Conservation (phyloP, 768 basidiomycete species). For the Podaxis sp. region DNA sequence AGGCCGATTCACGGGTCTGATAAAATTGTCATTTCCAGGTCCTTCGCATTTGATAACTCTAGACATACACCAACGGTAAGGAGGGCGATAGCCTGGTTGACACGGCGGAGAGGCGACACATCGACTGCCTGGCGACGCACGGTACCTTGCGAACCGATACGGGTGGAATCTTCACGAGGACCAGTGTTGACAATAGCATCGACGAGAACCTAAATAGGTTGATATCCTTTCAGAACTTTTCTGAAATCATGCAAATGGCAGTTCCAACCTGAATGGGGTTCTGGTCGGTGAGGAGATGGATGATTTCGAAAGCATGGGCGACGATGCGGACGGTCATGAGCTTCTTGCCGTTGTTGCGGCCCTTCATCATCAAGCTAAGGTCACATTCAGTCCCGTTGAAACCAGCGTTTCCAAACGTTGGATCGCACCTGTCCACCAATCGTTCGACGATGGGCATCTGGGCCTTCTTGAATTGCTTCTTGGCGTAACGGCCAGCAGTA, state of each 20-base stretch:
- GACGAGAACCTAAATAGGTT: conserved; percentile 69
- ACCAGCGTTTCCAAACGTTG: background rate
- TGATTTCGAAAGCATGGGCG: conserved; percentile 98
- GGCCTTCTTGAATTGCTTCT: conserved; percentile 99
- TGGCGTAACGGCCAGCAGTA: conserved; percentile 98
- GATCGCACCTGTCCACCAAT: conserved; percentile 87
- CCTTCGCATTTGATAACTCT: background rate
- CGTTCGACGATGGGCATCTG: conserved; percentile 99
- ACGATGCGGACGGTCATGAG: conserved; percentile 98
- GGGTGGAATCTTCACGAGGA: conserved; percentile 98
- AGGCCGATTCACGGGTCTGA: conserved; percentile 98
- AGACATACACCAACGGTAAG: conserved; percentile 92
- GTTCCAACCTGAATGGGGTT: conserved; percentile 93
- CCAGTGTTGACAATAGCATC: conserved; percentile 99
- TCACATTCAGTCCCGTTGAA: conserved; percentile 3
- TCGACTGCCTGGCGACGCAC: conserved; percentile 99
- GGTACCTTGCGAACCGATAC: conserved; percentile 99
- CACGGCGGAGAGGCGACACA: conserved; percentile 95
- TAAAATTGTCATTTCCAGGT: conserved; percentile 6
- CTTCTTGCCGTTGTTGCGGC: conserved; percentile 99
- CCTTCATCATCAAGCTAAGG: conserved; percentile 99
- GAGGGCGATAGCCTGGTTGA: conserved; percentile 96
- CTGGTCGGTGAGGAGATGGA: conserved; percentile 99
- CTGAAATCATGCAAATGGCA: background rate
- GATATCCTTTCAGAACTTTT: conserved; percentile 9